Base-by-base conservation (phyloP, 768 basidiomycete genomes). In the Phylloporus arenicola region DNA sequence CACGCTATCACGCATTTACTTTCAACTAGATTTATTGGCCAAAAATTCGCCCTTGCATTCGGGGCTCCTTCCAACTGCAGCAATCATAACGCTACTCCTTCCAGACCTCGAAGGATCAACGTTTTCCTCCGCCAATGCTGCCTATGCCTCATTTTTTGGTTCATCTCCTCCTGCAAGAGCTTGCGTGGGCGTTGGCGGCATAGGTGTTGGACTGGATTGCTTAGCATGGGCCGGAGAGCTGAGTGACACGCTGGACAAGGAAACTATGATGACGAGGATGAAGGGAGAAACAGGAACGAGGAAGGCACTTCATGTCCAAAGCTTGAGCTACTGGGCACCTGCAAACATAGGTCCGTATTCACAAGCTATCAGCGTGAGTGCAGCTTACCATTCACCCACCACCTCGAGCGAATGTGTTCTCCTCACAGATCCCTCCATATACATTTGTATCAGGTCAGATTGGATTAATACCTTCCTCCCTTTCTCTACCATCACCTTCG, bases 311-410 rank as follows among this genome's bases (percentile, higher is more conserved):
- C 96, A 99, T 63, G 96, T 99, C 2, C 96, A 98, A 68, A 79
- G 93, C 9, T 62, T 97, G 54, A 97, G 95, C 67, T 97, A 98
- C 63, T 99, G 96, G 96, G 96, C 94, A 24, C 93, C 96, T 12
- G 96, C 96, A 10, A 99, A 98, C 65, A 98, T 99, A 48, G 96
- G 96, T 0, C 96, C 96, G 4, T 99, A 99, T 68, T 96, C 92
- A 4, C 96, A 99, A 69, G 88, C 92, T 2, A 80, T 97, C 56
- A 74, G 76, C 45, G 95, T 94, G 47, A 59, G 82, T 70, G 47
- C 38, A 44, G 55, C 38, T 20, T 40, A 24, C 1, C 38, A 19
- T 33, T 47, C 17, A 12, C 46, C 22, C 30, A 20, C 41, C 13
- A 44, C 24, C 20, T 48, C 38, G 43, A 37, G 52, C 27, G 27